Evolutionary conservation across 2,329 filamentous ascomycete species (phyloP), one percentile per base, ranked within the genome.

Genomic region (Macrophomina tecta): DNA sequence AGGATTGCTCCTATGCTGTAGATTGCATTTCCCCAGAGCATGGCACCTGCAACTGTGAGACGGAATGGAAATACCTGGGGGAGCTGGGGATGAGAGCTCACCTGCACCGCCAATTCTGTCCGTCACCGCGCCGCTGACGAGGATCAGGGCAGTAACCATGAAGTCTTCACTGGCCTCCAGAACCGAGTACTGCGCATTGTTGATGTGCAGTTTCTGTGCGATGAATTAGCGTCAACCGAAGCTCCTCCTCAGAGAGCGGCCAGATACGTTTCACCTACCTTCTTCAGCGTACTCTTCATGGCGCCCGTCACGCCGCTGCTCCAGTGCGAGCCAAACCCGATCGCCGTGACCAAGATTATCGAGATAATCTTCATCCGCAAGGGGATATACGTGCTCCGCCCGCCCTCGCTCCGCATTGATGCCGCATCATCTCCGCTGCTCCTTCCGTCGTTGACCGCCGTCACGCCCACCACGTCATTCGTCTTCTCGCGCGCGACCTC

Each of bases 121-220:
- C 0, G 86, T 89, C 1, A 89, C 72, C 1, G 87, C 69, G 1
- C 87, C 87, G 28, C 82, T 86, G 32, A 81, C 67, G 0, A 89
- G 74, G 23, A 89, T 86, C 2, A 89, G 73, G 0, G 82, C 78
- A 0, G 85, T 87, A 14, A 83, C 83, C 84, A 89, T 89, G 67
- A 89, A 89, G 71, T 89, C 83, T 69, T 88, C 84, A 51, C 86
- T 89, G 0, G 86, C 84, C 70, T 87, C 85, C 0, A 89, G 79
- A 0, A 89, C 77, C 0, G 87, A 82, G 70, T 84, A 89, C 70
- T 89, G 82, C 0, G 83, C 83, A 70, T 89, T 89, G 72, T 84
- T 84, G 72, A 89, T 88, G 55, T 84, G 69, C 49, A 89, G 78
- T 79, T 87, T 71, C 67, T 73, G 9, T 40, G 1, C 14, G 28